These are phyloP conservation scores for Elsinoe necatrix DNA, from an alignment of 2,329 filamentous ascomycete genomes.

Conservation along the genomic window DNA sequence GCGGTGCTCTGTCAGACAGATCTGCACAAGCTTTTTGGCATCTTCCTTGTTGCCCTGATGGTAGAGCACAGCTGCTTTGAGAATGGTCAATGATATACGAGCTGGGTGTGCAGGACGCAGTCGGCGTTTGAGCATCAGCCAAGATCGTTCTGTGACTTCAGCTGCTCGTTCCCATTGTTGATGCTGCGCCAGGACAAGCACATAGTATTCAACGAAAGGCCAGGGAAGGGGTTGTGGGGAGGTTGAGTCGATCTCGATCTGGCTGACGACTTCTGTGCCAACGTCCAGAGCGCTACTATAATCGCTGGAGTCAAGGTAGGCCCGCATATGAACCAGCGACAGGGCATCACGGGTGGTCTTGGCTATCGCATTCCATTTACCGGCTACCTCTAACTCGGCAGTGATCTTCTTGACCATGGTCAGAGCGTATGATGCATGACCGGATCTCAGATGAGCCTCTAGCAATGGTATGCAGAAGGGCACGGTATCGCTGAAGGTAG, in stretches of 20 bases:
- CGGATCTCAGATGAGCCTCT: neutral
- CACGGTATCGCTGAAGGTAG: neutral
- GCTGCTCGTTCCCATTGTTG: neutral
- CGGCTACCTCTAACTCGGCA: neutral
- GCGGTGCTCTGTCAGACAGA: neutral
- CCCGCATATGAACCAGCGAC: neutral
- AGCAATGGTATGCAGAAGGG: neutral
- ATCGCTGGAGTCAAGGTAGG: neutral
- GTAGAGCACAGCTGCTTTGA: neutral
- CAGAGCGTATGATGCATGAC: neutral
- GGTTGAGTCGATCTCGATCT: neutral
- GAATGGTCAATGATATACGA: neutral
- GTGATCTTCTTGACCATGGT: neutral
- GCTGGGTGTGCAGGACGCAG: neutral
- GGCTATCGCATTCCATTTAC: neutral
- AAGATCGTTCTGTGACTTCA: neutral
- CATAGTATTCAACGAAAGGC: neutral
- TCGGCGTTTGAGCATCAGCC: neutral
- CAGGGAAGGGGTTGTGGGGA: neutral
- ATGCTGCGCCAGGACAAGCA: neutral
- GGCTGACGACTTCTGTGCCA: neutral
- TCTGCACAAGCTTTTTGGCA: neutral
- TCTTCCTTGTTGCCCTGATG: neutral
- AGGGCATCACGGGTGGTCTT: neutral
- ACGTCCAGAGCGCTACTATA: neutral